Base-by-base conservation (phyloP, 805 yeast genomes). In the Monosporozyma siamensis region DNA sequence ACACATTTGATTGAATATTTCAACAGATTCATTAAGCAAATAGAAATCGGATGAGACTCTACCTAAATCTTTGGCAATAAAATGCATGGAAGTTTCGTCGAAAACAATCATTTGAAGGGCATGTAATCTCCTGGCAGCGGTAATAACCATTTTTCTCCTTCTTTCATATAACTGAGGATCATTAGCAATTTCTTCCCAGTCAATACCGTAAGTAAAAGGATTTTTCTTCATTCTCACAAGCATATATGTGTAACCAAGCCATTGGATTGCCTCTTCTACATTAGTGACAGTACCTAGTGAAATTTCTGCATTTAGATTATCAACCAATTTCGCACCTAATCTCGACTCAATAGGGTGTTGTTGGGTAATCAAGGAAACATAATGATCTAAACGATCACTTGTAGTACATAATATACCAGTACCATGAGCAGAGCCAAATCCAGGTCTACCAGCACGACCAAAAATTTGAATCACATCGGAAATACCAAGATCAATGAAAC, bases 361-460 rank as follows among this genome's bases (percentile, higher is more conserved):
- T 47, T 94, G 95, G 0, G 95, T 80, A 20, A 92, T 72, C 17
- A 89, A 69, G 1, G 92, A 77, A n/a, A 94, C 76, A 54, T 90
- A 92, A 52, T 88, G 95, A 53, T 86, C 94, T 22, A 94, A 64
- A 39, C 76, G 69, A 54, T 90, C 97, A 45, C 72, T 70, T 0
- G 95, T 71, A 0, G 98, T 92, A 59, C 92, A 80, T 38, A 92
- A 66, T 20, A 88, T 78, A 69, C 97, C 97, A 2, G 90, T 85
- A 71, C 98, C 99, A 56, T 74, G 81, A 44, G 77, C 77, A 52
- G 90, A 95, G 12, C 64, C 65, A 63, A 78, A 92, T 53, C 94
- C 98, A 0, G 99, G 99, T 65, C 99, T 78, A 66, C 99, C 99
- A 22, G 98, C 98, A 68, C 99, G 83, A 53, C 99, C 99, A 66